These are phyloP conservation scores for Pterothamnion heteromorphum DNA, from an alignment of 31 red algal species.

Conservation along the genomic window DNA sequence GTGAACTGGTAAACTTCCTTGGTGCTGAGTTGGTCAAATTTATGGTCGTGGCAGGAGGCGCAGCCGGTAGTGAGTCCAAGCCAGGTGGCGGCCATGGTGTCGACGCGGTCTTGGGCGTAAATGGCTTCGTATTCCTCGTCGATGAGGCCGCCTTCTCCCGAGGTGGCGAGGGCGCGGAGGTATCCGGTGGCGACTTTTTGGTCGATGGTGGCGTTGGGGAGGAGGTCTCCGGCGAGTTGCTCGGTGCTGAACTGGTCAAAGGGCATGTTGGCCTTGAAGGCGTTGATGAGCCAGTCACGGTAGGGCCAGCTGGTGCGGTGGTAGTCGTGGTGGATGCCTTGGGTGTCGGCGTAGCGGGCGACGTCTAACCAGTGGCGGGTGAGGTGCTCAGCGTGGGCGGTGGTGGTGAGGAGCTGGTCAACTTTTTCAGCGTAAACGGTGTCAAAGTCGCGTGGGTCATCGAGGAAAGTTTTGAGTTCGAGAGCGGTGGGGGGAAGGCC, in stretches of 20 bases:
- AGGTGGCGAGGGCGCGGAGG: not conserved
- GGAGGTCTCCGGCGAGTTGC: not conserved
- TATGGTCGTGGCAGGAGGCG: not conserved
- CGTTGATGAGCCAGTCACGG: not conserved
- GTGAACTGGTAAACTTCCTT: not conserved
- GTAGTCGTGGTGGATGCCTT: not conserved
- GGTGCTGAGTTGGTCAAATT: not conserved
- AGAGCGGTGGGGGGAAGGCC: not conserved
- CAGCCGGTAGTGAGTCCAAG: not conserved
- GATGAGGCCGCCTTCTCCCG: not conserved
- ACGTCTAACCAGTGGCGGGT: not conserved
- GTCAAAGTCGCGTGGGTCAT: not conserved
- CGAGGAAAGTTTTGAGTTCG: not conserved
- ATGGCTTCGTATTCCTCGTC: not conserved
- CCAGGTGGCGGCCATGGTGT: not conserved
- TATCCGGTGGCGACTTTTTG: not conserved
- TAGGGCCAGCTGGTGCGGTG: not conserved
- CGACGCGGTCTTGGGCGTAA: not conserved
- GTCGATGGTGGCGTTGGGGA: not conserved
- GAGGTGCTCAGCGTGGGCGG: not conserved
- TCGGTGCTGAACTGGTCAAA: not conserved
- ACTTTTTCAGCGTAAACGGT: not conserved
- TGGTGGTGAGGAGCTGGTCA: not conserved
- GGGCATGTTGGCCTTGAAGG: not conserved
- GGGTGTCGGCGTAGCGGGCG: not conserved